A percentile compares a stretch with the other conserved stretches of the same genome.
These are phyloP conservation scores for Rhodotorula taiwanensis DNA, from an alignment of 768 basidiomycete species.

Conservation along the genomic window DNA sequence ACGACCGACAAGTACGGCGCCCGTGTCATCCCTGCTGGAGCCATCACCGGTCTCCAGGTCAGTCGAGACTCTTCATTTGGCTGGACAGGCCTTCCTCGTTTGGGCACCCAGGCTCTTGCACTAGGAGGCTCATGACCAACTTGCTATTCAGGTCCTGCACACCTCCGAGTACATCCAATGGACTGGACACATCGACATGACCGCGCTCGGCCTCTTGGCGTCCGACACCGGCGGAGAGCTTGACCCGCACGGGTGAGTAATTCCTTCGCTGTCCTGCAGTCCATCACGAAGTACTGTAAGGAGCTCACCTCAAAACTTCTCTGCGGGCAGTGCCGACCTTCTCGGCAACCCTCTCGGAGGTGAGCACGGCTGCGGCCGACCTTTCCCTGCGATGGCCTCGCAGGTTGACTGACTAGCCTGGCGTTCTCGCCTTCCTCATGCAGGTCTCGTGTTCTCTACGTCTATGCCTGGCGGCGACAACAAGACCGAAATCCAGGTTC, in stretches of 20 bases:
- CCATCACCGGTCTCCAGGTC: conserved; percentile 52
- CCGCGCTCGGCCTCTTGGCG: conserved; percentile 50
- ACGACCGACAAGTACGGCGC: conserved; percentile 55
- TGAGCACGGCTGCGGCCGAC: conserved; percentile 46
- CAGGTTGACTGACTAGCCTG: no score
- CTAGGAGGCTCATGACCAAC: conserved; percentile 47
- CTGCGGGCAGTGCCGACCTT: conserved; percentile 66
- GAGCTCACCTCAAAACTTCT: conserved; percentile 46
- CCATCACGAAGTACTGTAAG: no score
- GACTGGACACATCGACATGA: conserved; percentile 60
- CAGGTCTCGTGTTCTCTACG: conserved; percentile 15
- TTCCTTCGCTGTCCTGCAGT: background rate
- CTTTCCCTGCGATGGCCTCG: no score
- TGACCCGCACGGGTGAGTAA: conserved; percentile 1
- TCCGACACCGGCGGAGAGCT: conserved; percentile 64
- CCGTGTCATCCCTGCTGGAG: conserved; percentile 59
- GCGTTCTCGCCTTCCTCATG: conserved; percentile 38
- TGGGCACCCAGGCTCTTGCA: no score
- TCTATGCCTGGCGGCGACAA: conserved; percentile 3
- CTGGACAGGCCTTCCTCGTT: no score
- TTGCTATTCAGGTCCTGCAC: conserved; percentile 14
- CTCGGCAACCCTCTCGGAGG: conserved; percentile 52
- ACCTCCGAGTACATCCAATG: conserved; percentile 49
- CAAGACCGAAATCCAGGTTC: conserved; percentile 20
- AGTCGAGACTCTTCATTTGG: background rate